Percentiles rank a stretch among this genome's conserved stretches.
phyloP scores from a whole-genome alignment of 2,329 filamentous ascomycete species.

The Leptosphaerulina australis region DNA sequence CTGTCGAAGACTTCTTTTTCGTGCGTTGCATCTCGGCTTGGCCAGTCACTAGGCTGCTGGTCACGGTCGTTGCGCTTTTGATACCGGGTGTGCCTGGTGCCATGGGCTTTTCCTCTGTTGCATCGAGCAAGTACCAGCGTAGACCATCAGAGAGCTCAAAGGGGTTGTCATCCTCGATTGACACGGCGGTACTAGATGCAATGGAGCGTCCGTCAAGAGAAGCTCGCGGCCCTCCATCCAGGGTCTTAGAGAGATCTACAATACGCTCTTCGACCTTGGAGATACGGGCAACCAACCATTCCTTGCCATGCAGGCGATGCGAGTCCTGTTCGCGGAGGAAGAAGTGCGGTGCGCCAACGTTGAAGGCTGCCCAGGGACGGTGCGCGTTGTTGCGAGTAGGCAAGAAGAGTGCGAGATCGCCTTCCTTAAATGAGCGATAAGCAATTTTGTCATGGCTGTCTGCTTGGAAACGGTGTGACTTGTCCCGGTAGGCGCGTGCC shows the following conservation, averaged over 20 bases:
- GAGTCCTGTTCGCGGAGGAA: conserved; percentile 92
- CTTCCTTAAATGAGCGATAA: conserved; percentile 93
- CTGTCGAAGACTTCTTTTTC: conserved; percentile 51
- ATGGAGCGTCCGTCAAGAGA: conserved; percentile 54
- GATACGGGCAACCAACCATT: conserved; percentile 97
- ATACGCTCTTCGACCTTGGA: conserved; percentile 89
- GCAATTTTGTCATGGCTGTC: conserved; percentile 96
- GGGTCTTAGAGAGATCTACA: conserved; percentile 84
- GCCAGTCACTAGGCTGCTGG: conserved; percentile 84
- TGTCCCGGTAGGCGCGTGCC: conserved; percentile 83
- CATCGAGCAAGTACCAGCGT: conserved; percentile 95
- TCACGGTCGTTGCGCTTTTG: conserved; percentile 83
- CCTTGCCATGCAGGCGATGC: conserved; percentile 81
- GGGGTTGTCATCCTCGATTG: conserved; percentile 87
- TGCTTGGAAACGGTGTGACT: conserved; percentile 77
- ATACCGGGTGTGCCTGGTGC: conserved; percentile 87
- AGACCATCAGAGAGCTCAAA: conserved; percentile 95
- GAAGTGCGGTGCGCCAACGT: conserved; percentile 95
- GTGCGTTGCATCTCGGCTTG: conserved; percentile 67
- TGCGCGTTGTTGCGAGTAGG: conserved; percentile 94
- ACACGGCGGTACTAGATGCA: conserved; percentile 60
- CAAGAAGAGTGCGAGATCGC: conserved; percentile 90
- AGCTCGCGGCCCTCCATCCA: conserved; percentile 59
- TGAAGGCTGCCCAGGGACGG: conserved; percentile 97
- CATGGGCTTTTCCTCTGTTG: conserved; percentile 88